A percentile compares a stretch with the other conserved stretches of the same genome.
Conservation (phyloP, 2,329 filamentous ascomycete species). For the Xylaria sp. region DNA sequence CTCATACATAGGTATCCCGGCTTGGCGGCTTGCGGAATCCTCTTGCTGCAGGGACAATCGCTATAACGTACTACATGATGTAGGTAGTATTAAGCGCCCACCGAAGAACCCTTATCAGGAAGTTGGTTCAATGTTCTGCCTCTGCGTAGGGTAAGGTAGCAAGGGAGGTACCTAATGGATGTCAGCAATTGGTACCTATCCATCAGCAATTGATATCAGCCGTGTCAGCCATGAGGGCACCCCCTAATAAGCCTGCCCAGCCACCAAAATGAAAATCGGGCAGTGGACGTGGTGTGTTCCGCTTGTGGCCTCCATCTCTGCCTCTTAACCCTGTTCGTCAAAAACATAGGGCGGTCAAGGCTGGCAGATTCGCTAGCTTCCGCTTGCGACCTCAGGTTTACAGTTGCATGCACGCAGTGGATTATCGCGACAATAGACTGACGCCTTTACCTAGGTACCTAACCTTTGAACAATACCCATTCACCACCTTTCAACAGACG, state of each 20-base stretch:
- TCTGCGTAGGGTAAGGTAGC: no score
- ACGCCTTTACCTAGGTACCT: not conserved
- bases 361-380: constrained; percentile 23
- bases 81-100: no score
- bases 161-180: no score
- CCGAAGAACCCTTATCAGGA: no score
- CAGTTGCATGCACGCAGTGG: constrained; percentile 6
- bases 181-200: no score
- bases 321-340: constrained; percentile 15
- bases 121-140: no score
- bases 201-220: no score
- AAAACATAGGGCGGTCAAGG: constrained; percentile 23
- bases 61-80: no score
- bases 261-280: not conserved
- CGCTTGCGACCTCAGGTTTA: constrained; percentile 25
- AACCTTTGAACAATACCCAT: constrained; percentile 5
- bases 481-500: constrained; percentile 2
- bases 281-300: not conserved
- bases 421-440: constrained; percentile 11
- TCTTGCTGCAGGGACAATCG: not conserved
- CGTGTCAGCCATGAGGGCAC: no score
- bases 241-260: not conserved
- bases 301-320: no score
- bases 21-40: not conserved
- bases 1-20: not conserved